Base-by-base conservation (phyloP, 352 stramenopile genomes). In the Peronosclerospora sorghi region DNA sequence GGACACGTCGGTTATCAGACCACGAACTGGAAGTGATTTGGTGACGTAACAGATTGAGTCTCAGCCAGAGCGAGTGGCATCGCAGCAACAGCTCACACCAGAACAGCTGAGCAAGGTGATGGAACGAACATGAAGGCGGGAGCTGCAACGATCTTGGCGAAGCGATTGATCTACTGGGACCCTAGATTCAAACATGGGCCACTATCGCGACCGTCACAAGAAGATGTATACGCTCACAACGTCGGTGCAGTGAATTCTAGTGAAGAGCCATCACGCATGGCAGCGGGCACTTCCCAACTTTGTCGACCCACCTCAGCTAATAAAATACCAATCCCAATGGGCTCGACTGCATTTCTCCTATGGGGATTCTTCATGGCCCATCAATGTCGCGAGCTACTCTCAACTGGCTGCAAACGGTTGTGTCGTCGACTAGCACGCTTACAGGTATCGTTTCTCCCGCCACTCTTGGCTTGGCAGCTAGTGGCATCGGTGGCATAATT, bases 321-420 rank as follows among this genome's bases (percentile, higher is more conserved):
- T 39, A 79, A 54, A n/a, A n/a, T n/a, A n/a, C n/a, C 46, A 80
- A 42, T 35, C 51, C 59, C 34, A 68, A 41, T 41, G 58, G 56
- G 12, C 43, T 62, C 8, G 68, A 82, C 34, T 76, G 39, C 23
- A 74, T 86, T 23, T 83, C 70, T 3, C 73, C 73, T n/a, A 51
- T 68, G 3, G 57, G 62, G 0, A 43, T 80, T 17, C 54, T 76
- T 10, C 61, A 56, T 10, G 77, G 72, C 39, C 68, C 71, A 24
- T 75, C 64, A 45, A 85, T 88, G 69, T 88, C 76, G 14, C 76
- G 73, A 1, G 73, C 74, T 44, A 88, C 73, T 5, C 65, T 88
- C 34, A 78, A 75, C 24, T 88, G 73, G 76, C 56, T 88, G 35
- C 75, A 88, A 52, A 78, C 75, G 14, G 68, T 88, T 5, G 60